Conservation (phyloP, 2,329 filamentous ascomycete genomes). For the Clonostachys sp. region DNA sequence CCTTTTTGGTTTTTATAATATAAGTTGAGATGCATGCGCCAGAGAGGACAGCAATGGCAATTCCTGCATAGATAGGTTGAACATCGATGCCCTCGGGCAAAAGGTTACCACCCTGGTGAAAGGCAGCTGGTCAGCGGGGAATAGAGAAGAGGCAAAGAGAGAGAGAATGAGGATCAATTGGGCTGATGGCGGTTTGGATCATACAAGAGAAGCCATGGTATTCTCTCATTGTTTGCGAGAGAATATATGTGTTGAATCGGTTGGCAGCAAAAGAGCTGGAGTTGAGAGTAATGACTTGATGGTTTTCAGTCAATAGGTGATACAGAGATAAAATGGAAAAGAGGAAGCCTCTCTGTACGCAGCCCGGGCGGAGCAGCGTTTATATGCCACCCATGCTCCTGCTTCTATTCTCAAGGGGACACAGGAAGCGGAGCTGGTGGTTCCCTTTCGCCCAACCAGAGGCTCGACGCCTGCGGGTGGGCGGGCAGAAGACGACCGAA, state of each 20-base stretch:
- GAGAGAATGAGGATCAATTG: not conserved
- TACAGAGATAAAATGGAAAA: no score
- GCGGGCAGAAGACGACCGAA: no score
- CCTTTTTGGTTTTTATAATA: constrained; percentile 15
- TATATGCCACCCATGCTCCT: no score
- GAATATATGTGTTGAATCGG: constrained; percentile 8
- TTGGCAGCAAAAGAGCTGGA: not conserved
- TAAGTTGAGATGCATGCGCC: constrained; percentile 39
- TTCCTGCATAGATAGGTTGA: constrained; percentile 48
- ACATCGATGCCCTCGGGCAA: constrained; percentile 36
- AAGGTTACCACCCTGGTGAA: constrained; percentile 51
- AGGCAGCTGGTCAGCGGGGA: constrained; percentile 11
- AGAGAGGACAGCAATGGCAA: constrained; percentile 45
- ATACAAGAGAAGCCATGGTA: constrained; percentile 67
- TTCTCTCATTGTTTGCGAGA: constrained; percentile 54
- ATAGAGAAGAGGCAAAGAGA: not conserved
- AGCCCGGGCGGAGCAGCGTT: no score
- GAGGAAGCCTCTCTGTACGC: no score
- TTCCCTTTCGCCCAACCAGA: no score
- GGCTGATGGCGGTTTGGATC: not conserved
- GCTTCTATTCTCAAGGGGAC: no score
- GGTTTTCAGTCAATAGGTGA: no score
- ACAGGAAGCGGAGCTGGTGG: no score
- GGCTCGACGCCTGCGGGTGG: no score
- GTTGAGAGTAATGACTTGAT: no score